A percentile compares a stretch with the other conserved stretches of the same genome.
Conservation (phyloP, 495 filamentous ascomycete species). For the Aspergillus sparsus region DNA sequence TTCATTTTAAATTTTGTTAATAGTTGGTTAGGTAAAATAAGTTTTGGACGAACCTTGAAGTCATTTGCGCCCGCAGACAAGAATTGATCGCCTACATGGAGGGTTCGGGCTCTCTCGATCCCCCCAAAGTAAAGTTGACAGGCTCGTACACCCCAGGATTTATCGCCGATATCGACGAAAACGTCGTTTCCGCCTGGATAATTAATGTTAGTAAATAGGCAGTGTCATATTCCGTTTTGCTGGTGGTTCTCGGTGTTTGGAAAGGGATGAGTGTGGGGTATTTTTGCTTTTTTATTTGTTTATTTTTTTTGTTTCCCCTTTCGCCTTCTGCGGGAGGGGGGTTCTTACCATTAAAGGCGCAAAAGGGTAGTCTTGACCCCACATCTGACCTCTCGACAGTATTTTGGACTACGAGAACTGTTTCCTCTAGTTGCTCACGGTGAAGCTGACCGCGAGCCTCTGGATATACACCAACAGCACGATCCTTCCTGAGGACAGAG, state of each 20-base stretch:
- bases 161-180: slow-evolving; percentile 99
- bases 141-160: slow-evolving; percentile 87
- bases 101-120: slow-evolving; percentile 62
- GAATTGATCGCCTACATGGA: slow-evolving; percentile 96
- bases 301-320: too few species aligned
- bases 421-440: slow-evolving; percentile 92
- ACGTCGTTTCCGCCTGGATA: slow-evolving; percentile 78
- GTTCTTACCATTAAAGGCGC: slow-evolving; percentile 82
- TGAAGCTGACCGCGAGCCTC: slow-evolving; percentile 60
- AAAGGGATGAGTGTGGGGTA: neutral
- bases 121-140: slow-evolving; percentile 90
- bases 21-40: neutral
- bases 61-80: slow-evolving; percentile 94
- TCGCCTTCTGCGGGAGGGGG: neutral
- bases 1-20: neutral
- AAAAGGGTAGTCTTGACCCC: slow-evolving; percentile 78
- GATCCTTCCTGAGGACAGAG: slow-evolving; percentile 80
- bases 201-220: slow-evolving; percentile 5
- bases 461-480: slow-evolving; percentile 88
- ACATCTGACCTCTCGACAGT: slow-evolving; percentile 78
- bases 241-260: neutral
- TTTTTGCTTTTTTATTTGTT: too few species aligned
- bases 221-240: too few species aligned
- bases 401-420: slow-evolving; percentile 90
- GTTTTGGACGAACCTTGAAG: slow-evolving; percentile 65